Base-by-base conservation (phyloP, 2,329 filamentous ascomycete genomes). In the Aspergillus sojae region DNA sequence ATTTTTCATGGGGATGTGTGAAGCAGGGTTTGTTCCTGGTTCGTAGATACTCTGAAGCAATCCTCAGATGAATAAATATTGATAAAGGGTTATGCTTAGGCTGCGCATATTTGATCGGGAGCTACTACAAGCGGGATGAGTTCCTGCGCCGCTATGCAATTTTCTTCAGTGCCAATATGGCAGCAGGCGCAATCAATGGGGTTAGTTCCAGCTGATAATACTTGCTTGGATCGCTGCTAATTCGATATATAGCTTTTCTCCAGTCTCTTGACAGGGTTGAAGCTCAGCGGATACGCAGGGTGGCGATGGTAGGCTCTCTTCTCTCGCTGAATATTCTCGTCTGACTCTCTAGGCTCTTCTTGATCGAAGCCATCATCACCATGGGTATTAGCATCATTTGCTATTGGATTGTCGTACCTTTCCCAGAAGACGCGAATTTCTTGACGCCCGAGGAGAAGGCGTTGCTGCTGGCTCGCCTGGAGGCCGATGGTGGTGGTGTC, bases 1-100 rank as follows among this genome's bases (percentile, higher is more conserved):
- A 21, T 63, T 68, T 7, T 52, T 67, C 0, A 66, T 67, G 58
- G 66, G 66, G 26, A 61, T 60, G 16, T 61, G 63, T 30, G 66
- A 67, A 56, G 64, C 66, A 9, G 66, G 66, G 4, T 67, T 68
- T 36, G 63, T 68, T 45, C 62, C 64, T 46, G 66, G 64, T 66
- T 32, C 14, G 58, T 55, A 16, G 14, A n/a, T 6, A 21, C n/a
- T 53, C 12, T 11, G 21, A 34, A 16, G 9, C 6, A 26, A 11
- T 26, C 11, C 12, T 43, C 11, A 12, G 50, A 53, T 14, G 28
- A 53, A 34, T n/a, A 9, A 5, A 1, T 23, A 21, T 28, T 53
- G 50, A 53, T 34, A 9, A 21, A 3, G 14, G 0, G 23, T 16
- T 5, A 16, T 14, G 2, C 3, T 26, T 36, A 67, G 65, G 65